Evolutionary conservation across 2,329 filamentous ascomycete genomes (phyloP).

Genomic region (Calonectria hawksworthii): DNA sequence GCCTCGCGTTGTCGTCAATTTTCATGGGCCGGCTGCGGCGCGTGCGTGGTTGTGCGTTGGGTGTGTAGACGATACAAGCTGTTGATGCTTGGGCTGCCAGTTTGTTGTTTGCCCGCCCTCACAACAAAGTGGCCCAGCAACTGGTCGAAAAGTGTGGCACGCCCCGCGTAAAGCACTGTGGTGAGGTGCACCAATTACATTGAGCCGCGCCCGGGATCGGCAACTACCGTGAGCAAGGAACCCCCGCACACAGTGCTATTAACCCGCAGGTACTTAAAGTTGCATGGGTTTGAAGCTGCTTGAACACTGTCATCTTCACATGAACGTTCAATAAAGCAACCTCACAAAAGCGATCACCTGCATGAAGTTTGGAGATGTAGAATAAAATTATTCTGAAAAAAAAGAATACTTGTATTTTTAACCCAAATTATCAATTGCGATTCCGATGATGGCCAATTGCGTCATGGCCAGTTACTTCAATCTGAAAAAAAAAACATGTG

Average conservation of each 20-base stretch:
- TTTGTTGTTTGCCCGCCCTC: constrained; percentile 27
- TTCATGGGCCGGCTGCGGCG: constrained; percentile 28
- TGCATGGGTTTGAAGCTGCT: neutral
- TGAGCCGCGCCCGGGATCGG: neutral
- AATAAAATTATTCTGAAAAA: neutral
- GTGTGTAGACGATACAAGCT: constrained; percentile 29
- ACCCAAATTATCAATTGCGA: neutral
- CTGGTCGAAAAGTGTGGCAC: constrained; percentile 26
- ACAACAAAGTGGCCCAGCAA: constrained; percentile 48
- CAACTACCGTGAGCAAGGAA: constrained; percentile 7
- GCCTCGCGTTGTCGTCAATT: constrained; percentile 14
- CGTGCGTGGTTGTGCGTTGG: constrained; percentile 32
- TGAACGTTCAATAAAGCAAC: neutral
- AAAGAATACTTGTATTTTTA: neutral
- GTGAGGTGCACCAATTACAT: constrained; percentile 15
- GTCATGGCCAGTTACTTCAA: neutral
- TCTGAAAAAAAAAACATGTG: neutral
- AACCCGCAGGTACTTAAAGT: neutral
- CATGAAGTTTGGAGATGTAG: neutral
- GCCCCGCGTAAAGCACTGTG: constrained; percentile 41
- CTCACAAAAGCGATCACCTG: neutral
- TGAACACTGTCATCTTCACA: neutral
- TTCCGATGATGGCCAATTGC: neutral
- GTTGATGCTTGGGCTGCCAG: constrained; percentile 24
- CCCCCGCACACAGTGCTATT: constrained; percentile 23